Evolutionary conservation across 306 rosid genomes (phyloP).

Genomic region (Vigna unguiculata): DNA sequence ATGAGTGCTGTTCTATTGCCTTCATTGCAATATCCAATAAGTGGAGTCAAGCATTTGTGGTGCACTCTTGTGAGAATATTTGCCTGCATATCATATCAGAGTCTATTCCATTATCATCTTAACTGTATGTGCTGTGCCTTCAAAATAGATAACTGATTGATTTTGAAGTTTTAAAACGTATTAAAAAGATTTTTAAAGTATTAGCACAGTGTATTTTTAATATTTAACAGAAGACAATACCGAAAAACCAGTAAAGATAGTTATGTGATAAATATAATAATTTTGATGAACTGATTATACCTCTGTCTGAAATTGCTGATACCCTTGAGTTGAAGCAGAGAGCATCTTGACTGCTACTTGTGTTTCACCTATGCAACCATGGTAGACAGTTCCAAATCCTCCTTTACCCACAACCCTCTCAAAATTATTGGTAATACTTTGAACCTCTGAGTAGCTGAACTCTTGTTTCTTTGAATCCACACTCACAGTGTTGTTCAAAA

Average conservation of each 20-base stretch:
- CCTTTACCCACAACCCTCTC: constrained; percentile 53
- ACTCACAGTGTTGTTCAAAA: neutral
- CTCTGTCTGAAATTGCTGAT: constrained; percentile 43
- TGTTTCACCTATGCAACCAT: constrained; percentile 44
- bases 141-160: too few relatives aligned
- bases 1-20: constrained; percentile 40
- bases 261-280: neutral
- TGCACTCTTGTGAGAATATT: constrained; percentile 2
- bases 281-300: neutral
- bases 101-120: neutral
- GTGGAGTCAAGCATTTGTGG: constrained; percentile 8
- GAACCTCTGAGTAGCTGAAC: constrained; percentile 47
- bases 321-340: constrained; percentile 53
- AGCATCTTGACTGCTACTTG: constrained; percentile 60
- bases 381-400: constrained; percentile 60
- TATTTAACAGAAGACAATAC: too few relatives aligned
- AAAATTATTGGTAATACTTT: constrained; percentile 53
- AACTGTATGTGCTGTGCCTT: too few relatives aligned
- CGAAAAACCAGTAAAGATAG: too few relatives aligned
- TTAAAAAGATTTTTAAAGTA: too few relatives aligned
- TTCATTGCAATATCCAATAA: constrained; percentile 35
- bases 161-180: too few relatives aligned
- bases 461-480: constrained; percentile 22
- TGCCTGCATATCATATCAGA: constrained; percentile 24
- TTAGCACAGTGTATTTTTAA: too few relatives aligned